Evolutionary conservation across 2,329 filamentous ascomycete species (phyloP).

Genomic region (Trichoderma sp.): DNA sequence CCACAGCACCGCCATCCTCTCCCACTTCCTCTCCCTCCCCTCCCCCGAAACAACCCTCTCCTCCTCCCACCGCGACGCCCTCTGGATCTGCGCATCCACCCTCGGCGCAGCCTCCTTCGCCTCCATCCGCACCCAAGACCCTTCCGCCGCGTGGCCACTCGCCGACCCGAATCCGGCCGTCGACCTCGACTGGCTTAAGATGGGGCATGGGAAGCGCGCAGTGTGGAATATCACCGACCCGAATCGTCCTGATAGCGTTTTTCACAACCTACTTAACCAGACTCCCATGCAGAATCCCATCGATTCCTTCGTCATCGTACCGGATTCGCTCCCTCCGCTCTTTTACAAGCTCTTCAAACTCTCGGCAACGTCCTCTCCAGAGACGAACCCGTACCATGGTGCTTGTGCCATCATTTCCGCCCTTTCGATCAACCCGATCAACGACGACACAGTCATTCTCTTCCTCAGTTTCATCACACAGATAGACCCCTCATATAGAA

Average conservation of each 20-base stretch:
- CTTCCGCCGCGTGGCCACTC: slow-evolving; percentile 56
- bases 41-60: slow-evolving; percentile 29
- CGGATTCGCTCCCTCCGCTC: slow-evolving; percentile 30
- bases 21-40: slow-evolving; percentile 37
- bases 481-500: slow-evolving; percentile 43
- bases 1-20: slow-evolving; percentile 47
- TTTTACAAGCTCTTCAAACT: slow-evolving; percentile 33
- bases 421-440: slow-evolving; percentile 35
- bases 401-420: slow-evolving; percentile 38
- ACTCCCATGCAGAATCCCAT: slow-evolving; percentile 15
- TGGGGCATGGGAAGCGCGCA: slow-evolving; percentile 54
- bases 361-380: slow-evolving; percentile 22
- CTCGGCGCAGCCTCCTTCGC: slow-evolving; percentile 46
- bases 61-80: slow-evolving; percentile 42
- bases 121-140: slow-evolving; percentile 39
- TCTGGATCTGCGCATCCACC: slow-evolving; percentile 47
- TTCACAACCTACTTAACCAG: slow-evolving; percentile 32
- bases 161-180: slow-evolving; percentile 34
- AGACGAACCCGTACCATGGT: slow-evolving; percentile 34
- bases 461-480: slow-evolving; percentile 48
- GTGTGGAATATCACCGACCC: slow-evolving; percentile 53
- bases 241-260: slow-evolving; percentile 45
- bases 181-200: slow-evolving; percentile 57
- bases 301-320: slow-evolving; percentile 19
- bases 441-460: slow-evolving; percentile 40